Evolutionary conservation across 306 rosid species (phyloP).

Genomic region (Rosa chinensis): DNA sequence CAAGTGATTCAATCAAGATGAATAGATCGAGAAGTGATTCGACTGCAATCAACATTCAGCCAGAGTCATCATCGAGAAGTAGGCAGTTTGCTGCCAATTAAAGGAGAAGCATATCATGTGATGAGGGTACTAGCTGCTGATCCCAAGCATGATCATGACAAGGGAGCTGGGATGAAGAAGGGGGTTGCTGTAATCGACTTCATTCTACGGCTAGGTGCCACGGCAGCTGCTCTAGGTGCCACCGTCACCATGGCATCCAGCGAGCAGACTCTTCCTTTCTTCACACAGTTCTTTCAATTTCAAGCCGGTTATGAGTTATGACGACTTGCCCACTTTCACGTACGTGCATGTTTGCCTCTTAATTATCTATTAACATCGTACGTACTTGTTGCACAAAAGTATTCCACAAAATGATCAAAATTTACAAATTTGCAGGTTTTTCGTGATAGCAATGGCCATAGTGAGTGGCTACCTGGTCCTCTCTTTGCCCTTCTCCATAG

Average conservation of each 20-base stretch:
- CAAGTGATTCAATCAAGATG: slow-evolving; percentile 30
- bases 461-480: slow-evolving; percentile 65
- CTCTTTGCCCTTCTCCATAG: slow-evolving; percentile 61
- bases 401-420: not conserved
- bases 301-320: slow-evolving; percentile 62
- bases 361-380: not conserved
- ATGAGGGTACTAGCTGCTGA: slow-evolving; percentile 13
- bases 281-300: slow-evolving; percentile 74
- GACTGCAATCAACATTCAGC: slow-evolving; percentile 31
- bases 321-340: slow-evolving; percentile 54
- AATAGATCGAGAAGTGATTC: slow-evolving; percentile 21
- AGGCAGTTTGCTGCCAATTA: slow-evolving; percentile 33
- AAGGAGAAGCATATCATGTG: slow-evolving; percentile 40
- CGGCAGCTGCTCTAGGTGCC: slow-evolving; percentile 49
- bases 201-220: slow-evolving; percentile 55
- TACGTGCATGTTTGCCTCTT: slow-evolving; percentile 22
- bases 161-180: slow-evolving; percentile 50
- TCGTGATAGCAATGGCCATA: slow-evolving; percentile 57
- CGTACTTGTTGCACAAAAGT: not conserved
- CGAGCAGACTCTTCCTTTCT: slow-evolving; percentile 59
- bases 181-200: slow-evolving; percentile 61
- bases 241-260: slow-evolving; percentile 48
- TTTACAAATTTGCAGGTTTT: slow-evolving; percentile 51
- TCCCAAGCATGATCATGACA: slow-evolving; percentile 14
- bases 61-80: slow-evolving; percentile 30